A percentile compares a stretch with the other conserved stretches of the same genome.
These are phyloP conservation scores for Podospora appendiculata DNA, from an alignment of 495 filamentous ascomycete genomes.

Conservation along the genomic window DNA sequence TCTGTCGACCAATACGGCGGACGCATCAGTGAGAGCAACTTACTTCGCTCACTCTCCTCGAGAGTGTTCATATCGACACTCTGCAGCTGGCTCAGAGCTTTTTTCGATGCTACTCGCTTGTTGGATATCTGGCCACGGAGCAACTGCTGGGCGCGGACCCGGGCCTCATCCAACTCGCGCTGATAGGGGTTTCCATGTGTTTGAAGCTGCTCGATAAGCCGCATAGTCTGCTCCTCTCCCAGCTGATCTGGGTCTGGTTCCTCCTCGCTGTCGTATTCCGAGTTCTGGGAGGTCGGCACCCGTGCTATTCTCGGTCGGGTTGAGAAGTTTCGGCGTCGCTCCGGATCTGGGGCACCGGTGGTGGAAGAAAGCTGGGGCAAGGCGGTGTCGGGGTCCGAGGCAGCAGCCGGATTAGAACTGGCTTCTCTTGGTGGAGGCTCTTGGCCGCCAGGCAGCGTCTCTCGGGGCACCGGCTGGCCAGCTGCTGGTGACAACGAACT, in stretches of 20 bases:
- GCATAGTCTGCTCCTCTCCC: conserved; percentile 15
- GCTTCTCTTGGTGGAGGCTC: not conserved
- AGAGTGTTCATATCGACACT: conserved; percentile 33
- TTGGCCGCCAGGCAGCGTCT: not conserved
- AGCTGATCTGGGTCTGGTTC: conserved; percentile 8
- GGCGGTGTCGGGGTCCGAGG: conserved; percentile 1
- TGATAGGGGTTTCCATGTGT: not conserved
- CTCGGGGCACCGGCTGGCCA: not conserved
- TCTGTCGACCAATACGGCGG: not conserved
- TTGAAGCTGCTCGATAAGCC: conserved; percentile 12
- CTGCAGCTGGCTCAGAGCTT: conserved; percentile 36
- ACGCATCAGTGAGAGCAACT: conserved; percentile 12
- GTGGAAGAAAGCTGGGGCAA: not conserved
- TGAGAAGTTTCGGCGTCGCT: conserved; percentile 4
- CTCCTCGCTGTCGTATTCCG: conserved; percentile 20
- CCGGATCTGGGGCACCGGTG: conserved; percentile 1
- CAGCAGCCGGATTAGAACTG: not conserved
- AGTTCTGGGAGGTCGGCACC: not conserved
- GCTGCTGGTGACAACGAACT: not conserved
- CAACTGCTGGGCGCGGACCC: conserved; percentile 27
- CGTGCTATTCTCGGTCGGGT: conserved; percentile 2
- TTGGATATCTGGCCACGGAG: conserved; percentile 29
- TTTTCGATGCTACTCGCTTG: conserved; percentile 39
- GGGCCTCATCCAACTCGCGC: conserved; percentile 16
- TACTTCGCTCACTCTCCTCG: conserved; percentile 39